Percentiles rank a stretch among this genome's conserved stretches.
Evolutionary conservation across 805 yeast species (phyloP).

Genomic region (Gaillardinia entomophila): DNA sequence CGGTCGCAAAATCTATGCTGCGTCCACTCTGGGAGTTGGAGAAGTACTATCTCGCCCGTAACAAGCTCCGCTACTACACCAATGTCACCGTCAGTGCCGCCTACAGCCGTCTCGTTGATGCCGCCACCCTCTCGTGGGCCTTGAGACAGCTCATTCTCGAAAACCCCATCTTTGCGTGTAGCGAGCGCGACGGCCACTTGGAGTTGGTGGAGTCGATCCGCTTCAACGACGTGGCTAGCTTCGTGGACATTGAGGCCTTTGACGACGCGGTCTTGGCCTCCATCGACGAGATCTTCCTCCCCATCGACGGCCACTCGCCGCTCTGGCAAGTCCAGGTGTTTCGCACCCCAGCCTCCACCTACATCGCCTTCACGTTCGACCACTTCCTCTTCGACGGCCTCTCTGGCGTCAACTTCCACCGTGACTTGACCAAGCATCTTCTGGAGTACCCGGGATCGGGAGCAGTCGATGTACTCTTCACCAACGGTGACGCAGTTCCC

Average conservation of each 20-base stretch:
- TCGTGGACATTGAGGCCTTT: not conserved
- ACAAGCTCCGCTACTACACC: no score
- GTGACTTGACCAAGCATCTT: slow-evolving; percentile 4
- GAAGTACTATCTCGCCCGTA: no score
- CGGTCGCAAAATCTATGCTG: no score
- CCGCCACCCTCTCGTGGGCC: not conserved
- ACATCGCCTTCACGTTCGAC: slow-evolving; percentile 6
- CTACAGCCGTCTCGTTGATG: not conserved
- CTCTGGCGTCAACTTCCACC: slow-evolving; percentile 5
- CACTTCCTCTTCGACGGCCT: slow-evolving; percentile 10
- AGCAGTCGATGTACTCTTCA: no score
- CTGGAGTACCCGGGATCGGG: not conserved
- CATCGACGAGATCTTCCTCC: not conserved
- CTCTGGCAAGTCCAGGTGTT: not conserved
- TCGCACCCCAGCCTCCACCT: slow-evolving; percentile 1
- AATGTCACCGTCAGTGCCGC: not conserved
- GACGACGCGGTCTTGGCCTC: not conserved
- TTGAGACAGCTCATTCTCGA: not conserved
- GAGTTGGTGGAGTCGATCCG: not conserved
- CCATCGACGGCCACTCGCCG: not conserved
- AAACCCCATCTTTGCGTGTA: not conserved
- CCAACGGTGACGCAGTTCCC: slow-evolving; percentile 1
- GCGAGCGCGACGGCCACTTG: not conserved
- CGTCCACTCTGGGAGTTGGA: no score
- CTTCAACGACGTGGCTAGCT: not conserved